Conservation (phyloP, 2,329 filamentous ascomycete species). For the Podosphaera xanthii region DNA sequence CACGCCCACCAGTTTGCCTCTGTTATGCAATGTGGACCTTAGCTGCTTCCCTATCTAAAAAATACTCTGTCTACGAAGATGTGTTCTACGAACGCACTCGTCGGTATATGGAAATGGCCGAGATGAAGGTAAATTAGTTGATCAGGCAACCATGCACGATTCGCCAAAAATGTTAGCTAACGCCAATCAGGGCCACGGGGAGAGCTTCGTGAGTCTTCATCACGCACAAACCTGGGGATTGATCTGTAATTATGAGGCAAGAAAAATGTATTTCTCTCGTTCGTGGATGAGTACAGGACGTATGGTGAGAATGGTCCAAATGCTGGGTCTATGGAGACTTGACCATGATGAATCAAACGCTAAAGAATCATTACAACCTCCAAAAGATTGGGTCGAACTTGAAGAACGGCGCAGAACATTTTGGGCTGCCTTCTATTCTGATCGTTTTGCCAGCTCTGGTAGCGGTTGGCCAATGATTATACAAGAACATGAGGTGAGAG, state of each 20-base stretch:
- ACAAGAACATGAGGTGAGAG: slow-evolving; percentile 39
- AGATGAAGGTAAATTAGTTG: slow-evolving; percentile 39
- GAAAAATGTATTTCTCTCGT: slow-evolving; percentile 61
- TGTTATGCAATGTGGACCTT: slow-evolving; percentile 79
- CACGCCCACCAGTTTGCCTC: slow-evolving; percentile 60
- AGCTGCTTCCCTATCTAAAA: slow-evolving; percentile 46
- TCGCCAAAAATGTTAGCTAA: not conserved
- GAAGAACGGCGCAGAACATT: slow-evolving; percentile 69
- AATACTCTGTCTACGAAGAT: slow-evolving; percentile 48
- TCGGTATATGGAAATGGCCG: slow-evolving; percentile 63
- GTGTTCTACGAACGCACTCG: slow-evolving; percentile 64
- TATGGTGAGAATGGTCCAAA: slow-evolving; percentile 46
- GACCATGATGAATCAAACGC: slow-evolving; percentile 43
- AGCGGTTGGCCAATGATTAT: slow-evolving; percentile 78
- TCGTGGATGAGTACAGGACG: slow-evolving; percentile 64
- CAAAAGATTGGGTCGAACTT: slow-evolving; percentile 59
- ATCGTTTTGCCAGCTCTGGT: slow-evolving; percentile 68
- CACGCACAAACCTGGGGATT: slow-evolving; percentile 66
- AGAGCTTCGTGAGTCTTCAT: slow-evolving; percentile 53
- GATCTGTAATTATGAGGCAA: slow-evolving; percentile 59
- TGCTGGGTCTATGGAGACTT: slow-evolving; percentile 65
- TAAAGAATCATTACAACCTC: slow-evolving; percentile 49
- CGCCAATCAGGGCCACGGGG: slow-evolving; percentile 38
- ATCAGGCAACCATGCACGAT: not conserved
- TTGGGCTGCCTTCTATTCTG: slow-evolving; percentile 64